Evolutionary conservation across 208 protist species (phyloP).

Genomic region (Acanthamoeba comandoni): DNA sequence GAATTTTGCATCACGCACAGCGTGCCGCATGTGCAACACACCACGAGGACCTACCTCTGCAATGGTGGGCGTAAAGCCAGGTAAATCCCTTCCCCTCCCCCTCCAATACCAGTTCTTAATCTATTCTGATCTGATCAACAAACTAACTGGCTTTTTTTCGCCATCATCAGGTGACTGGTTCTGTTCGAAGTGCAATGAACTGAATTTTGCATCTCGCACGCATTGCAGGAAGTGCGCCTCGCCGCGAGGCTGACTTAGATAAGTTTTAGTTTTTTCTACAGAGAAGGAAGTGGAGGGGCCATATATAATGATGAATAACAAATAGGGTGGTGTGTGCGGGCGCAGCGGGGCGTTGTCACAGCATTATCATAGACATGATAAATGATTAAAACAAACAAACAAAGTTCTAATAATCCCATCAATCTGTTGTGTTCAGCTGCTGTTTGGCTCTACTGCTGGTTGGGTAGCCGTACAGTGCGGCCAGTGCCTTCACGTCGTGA

Average conservation of each 20-base stretch:
- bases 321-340: no score
- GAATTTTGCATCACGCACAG: constrained; percentile 64
- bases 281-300: background rate
- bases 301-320: no score
- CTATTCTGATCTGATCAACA: no score
- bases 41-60: constrained; percentile 15
- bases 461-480: no score
- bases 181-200: constrained; percentile 48
- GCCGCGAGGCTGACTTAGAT: background rate
- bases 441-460: no score
- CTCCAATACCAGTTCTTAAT: no score
- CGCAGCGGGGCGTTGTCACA: no score
- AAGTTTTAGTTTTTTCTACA: background rate
- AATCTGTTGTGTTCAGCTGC: no score
- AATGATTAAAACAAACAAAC: constrained; percentile 9
- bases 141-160: no score
- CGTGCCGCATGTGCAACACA: constrained; percentile 47
- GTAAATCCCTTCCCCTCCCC: constrained; percentile 8
- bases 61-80: constrained; percentile 61
- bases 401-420: no score
- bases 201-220: constrained; percentile 62
- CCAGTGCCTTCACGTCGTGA: no score
- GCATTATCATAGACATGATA: no score
- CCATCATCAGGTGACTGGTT: constrained; percentile 44
- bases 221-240: constrained; percentile 53